Conservation (phyloP, 805 yeast species). For the Candida loeiensis region DNA sequence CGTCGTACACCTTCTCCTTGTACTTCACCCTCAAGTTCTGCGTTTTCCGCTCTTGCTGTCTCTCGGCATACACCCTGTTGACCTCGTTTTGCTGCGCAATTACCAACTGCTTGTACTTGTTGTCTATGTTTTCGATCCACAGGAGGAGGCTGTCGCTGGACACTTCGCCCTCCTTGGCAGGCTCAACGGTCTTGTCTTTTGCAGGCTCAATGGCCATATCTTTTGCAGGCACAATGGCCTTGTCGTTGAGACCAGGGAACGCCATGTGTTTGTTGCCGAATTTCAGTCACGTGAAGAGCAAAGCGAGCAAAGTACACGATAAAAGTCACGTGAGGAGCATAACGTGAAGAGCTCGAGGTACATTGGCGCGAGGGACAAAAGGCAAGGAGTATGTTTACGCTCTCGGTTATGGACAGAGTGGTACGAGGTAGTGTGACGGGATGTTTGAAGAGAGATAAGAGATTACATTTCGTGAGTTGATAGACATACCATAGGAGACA, state of each 20-base stretch:
- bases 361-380: too few relatives aligned
- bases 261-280: not conserved
- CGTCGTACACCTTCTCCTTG: conserved; percentile 23
- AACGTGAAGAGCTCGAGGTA: not conserved
- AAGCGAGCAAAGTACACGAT: not conserved
- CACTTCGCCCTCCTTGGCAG: not conserved
- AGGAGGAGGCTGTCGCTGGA: not conserved
- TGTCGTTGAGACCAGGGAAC: not conserved
- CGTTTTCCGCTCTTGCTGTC: conserved; percentile 11
- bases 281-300: too few relatives aligned
- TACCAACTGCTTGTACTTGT: conserved; percentile 18
- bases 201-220: too few relatives aligned
- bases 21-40: conserved; percentile 17
- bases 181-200: not conserved
- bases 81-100: conserved; percentile 17
- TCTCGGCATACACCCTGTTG: conserved; percentile 11
- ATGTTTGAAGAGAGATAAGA: too few relatives aligned
- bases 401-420: too few relatives aligned
- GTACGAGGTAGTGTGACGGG: too few relatives aligned
- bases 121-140: conserved; percentile 30
- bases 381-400: too few relatives aligned
- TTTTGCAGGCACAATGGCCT: too few relatives aligned
- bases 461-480: too few relatives aligned
- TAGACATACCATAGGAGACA: too few relatives aligned
- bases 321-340: not conserved